phyloP scores from a whole-genome alignment of 2,329 filamentous ascomycete species.

The Trichothecium roseum region DNA sequence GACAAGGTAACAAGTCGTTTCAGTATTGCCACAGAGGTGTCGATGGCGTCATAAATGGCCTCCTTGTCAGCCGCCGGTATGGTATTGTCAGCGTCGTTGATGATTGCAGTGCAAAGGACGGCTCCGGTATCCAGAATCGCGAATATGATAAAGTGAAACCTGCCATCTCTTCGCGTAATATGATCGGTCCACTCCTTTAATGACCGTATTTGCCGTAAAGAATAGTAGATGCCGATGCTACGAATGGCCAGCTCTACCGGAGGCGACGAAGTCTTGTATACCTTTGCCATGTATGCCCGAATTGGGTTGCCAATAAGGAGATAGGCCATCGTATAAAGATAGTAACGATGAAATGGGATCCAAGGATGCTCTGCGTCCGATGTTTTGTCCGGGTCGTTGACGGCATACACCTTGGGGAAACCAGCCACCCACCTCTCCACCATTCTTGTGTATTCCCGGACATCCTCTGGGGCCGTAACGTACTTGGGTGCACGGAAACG shows the following conservation, averaged over 20 bases:
- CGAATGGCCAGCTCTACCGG: slow-evolving; percentile 23
- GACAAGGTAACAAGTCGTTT: slow-evolving; percentile 18
- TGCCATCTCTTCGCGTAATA: slow-evolving; percentile 32
- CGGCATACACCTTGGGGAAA: slow-evolving; percentile 28
- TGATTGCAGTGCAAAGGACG: slow-evolving; percentile 36
- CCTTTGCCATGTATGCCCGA: slow-evolving; percentile 32
- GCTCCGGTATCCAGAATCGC: slow-evolving; percentile 40
- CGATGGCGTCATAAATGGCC: slow-evolving; percentile 26
- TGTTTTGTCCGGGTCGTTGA: slow-evolving; percentile 26
- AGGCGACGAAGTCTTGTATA: slow-evolving; percentile 14
- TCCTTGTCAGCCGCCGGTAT: slow-evolving; percentile 23
- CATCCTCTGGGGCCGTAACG: slow-evolving; percentile 16
- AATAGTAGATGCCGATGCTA: slow-evolving; percentile 27
- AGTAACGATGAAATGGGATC: slow-evolving; percentile 34
- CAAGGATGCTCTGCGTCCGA: slow-evolving; percentile 27
- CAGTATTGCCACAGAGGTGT: slow-evolving; percentile 20
- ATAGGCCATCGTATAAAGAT: slow-evolving; percentile 31
- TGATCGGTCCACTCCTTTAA: slow-evolving; percentile 30
- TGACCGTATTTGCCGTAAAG: slow-evolving; percentile 28
- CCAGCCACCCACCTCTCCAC: slow-evolving; percentile 29
- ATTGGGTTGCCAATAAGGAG: slow-evolving; percentile 36
- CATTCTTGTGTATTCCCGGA: slow-evolving; percentile 19
- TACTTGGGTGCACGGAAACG: slow-evolving; percentile 20
- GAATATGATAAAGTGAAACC: slow-evolving; percentile 41
- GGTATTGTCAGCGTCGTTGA: slow-evolving; percentile 30